These are phyloP conservation scores for Colletotrichum chlorophyti DNA, from an alignment of 2,329 filamentous ascomycete genomes.

Conservation along the genomic window DNA sequence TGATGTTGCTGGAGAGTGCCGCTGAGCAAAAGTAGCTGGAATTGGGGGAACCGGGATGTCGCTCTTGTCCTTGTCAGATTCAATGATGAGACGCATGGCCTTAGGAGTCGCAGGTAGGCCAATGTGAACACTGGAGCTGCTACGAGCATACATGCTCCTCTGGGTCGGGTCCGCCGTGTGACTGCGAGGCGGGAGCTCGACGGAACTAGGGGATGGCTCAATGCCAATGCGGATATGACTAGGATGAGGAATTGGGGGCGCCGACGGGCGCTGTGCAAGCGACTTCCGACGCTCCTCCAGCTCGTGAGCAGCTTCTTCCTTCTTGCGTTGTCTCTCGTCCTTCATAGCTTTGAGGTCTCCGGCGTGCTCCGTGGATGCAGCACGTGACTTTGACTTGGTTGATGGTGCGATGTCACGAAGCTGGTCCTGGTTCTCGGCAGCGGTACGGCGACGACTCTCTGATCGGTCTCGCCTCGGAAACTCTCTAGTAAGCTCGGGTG, in stretches of 20 bases:
- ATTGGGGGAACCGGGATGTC: slow-evolving; percentile 52
- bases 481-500: slow-evolving; percentile 40
- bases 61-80: slow-evolving; percentile 55
- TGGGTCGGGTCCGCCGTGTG: slow-evolving; percentile 68
- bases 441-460: slow-evolving; percentile 44
- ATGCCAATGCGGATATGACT: slow-evolving; percentile 50
- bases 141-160: slow-evolving; percentile 55
- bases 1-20: slow-evolving; percentile 48
- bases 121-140: slow-evolving; percentile 57
- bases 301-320: slow-evolving; percentile 80
- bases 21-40: slow-evolving; percentile 53
- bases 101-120: slow-evolving; percentile 91
- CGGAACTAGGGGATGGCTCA: slow-evolving; percentile 36
- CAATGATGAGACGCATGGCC: slow-evolving; percentile 85
- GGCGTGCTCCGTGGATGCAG: slow-evolving; percentile 52
- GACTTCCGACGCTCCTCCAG: slow-evolving; percentile 89
- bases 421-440: slow-evolving; percentile 38
- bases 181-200: slow-evolving; percentile 62
- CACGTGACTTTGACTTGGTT: slow-evolving; percentile 39
- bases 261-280: slow-evolving; percentile 79
- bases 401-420: slow-evolving; percentile 35
- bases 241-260: slow-evolving; percentile 81
- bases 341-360: slow-evolving; percentile 63
- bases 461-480: slow-evolving; percentile 44
- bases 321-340: slow-evolving; percentile 70